Evolutionary conservation across 352 stramenopile species (phyloP), one percentile per base, ranked within the genome.

Genomic region (Pythium scleroteichum): DNA sequence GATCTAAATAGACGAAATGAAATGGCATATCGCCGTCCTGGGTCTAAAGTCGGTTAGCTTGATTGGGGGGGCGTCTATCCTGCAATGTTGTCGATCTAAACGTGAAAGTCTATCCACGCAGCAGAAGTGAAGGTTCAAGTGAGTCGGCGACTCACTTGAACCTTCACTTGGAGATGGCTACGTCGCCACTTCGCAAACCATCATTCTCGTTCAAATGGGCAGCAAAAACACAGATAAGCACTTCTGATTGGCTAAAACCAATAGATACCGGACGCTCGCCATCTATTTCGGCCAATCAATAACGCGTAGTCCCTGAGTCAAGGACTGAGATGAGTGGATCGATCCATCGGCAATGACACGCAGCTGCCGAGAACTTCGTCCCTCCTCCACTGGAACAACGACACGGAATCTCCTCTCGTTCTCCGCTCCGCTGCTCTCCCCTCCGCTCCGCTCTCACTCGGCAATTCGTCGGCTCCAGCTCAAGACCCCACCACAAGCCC

Each of bases 201-300:
- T 35, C 45, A 52, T 23, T 52, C 45, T 20, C 2, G 12, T 20
- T 7, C 0, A 16, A 22, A 4, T 46, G 17, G 40, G 20, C 17
- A 16, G 10, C 29, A 35, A 52, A 39, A 26, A 52, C 46, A 52
- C 23, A 52, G 46, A 52, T 19, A 39, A n/a, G 6, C 1, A 2
- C 5, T 20, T 42, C 17, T 27, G 13, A 59, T 59, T 59, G 39
- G 52, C 23, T 41, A 22, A 49, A 59, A 59, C 26, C 23, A 23
- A 39, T 24, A 47, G 8, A 42, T 32, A 19, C 14, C 3, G 10
- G 29, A 10, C 5, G 10, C 2, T 7, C 8, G 12, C 27, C 2
- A 1, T 56, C 49, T 59, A 59, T 59, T 59, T 59, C 52, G 40
- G 6, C 52, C 52, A 59, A 59, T 59, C 29, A 42, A 32, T 9